These are phyloP conservation scores for Meyerozyma carpophila DNA, from an alignment of 1,139 yeast genomes.

Conservation along the genomic window DNA sequence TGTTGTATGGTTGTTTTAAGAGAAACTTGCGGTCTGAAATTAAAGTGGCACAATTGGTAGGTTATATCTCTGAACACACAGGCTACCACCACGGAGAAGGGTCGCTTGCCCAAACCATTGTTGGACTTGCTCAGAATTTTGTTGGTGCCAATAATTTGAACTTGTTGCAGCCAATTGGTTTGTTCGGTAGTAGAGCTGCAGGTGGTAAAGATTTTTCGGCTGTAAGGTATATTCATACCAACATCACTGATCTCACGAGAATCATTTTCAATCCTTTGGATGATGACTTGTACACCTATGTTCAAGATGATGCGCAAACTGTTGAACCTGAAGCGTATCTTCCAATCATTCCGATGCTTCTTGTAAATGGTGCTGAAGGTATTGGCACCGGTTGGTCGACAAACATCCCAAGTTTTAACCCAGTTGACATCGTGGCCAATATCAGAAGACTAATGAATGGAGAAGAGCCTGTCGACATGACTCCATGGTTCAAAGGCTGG, in stretches of 20 bases:
- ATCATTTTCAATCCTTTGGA: conserved; percentile 76
- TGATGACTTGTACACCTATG: conserved; percentile 68
- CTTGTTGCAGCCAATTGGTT: conserved; percentile 84
- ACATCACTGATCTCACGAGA: conserved; percentile 69
- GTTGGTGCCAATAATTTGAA: conserved; percentile 91
- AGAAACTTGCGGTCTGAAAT: conserved; percentile 73
- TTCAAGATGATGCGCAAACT: conserved; percentile 89
- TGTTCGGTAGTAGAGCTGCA: conserved; percentile 92
- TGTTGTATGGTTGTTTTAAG: conserved; percentile 81
- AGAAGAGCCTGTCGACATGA: conserved; percentile 67
- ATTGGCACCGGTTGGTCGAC: conserved; percentile 99
- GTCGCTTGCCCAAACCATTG: conserved; percentile 81
- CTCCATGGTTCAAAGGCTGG: conserved; percentile 98
- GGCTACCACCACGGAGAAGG: conserved; percentile 96
- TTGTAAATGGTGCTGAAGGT: conserved; percentile 96
- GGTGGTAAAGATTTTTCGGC: conserved; percentile 99
- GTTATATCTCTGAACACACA: conserved; percentile 83
- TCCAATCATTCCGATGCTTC: conserved; percentile 86
- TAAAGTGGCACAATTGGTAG: conserved; percentile 88
- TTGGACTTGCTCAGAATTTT: conserved; percentile 91
- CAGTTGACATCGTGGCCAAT: conserved; percentile 73
- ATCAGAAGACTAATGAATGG: conserved; percentile 68
- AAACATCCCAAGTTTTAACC: conserved; percentile 85
- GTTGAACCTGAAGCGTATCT: conserved; percentile 97
- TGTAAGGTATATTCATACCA: conserved; percentile 93